phyloP scores from a whole-genome alignment of 352 stramenopile genomes.

The Phytophthora fragariae region DNA sequence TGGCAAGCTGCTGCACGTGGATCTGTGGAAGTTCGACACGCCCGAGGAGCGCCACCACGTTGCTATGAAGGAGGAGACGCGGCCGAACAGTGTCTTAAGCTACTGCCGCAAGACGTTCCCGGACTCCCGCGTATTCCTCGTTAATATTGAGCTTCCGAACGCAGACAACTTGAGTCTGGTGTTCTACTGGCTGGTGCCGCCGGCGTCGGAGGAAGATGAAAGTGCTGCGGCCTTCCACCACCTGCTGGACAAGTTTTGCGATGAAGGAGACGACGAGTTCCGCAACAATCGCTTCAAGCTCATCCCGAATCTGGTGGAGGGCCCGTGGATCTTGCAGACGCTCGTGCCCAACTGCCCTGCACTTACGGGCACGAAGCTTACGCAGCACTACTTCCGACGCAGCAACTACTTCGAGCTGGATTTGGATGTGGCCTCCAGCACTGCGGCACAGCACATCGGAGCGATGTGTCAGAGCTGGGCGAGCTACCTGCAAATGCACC shows the following conservation, averaged over 20 bases:
- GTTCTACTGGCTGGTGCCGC: conserved; percentile 75
- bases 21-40: conserved; percentile 62
- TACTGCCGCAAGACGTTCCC: conserved; percentile 56
- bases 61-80: conserved; percentile 53
- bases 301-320: conserved; percentile 87
- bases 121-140: conserved; percentile 80
- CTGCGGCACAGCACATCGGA: conserved; percentile 79
- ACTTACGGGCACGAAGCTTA: conserved; percentile 88
- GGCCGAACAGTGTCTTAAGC: conserved; percentile 56
- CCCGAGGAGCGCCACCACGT: conserved; percentile 62
- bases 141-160: conserved; percentile 88
- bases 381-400: conserved; percentile 83
- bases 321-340: conserved; percentile 83
- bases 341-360: conserved; percentile 87
- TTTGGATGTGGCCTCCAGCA: conserved; percentile 84
- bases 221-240: conserved; percentile 56
- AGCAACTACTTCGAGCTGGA: conserved; percentile 90
- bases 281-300: conserved; percentile 89
- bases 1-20: conserved; percentile 70
- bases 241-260: conserved; percentile 66
- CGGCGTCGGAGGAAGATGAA: conserved; percentile 21
- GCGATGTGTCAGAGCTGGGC: conserved; percentile 83
- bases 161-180: conserved; percentile 76
- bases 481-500: conserved; percentile 77
- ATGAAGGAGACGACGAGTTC: conserved; percentile 55